A percentile compares a stretch with the other conserved stretches of the same genome.
Evolutionary conservation across 208 protist species (phyloP).

Genomic region (Leishmania braziliensis): DNA sequence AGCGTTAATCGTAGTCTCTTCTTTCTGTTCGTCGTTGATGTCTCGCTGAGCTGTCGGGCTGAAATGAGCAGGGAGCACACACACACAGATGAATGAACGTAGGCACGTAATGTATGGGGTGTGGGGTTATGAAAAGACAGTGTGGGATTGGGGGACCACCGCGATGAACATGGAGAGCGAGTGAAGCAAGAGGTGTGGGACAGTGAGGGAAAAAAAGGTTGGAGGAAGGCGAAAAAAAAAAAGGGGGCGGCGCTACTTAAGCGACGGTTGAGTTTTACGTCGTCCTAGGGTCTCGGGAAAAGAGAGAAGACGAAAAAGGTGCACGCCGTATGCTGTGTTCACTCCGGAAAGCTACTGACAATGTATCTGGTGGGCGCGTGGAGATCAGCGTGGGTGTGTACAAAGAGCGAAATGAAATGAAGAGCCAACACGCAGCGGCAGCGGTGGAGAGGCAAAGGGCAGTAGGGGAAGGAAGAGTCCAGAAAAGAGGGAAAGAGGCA

Average conservation of each 20-base stretch:
- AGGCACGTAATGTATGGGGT: background rate
- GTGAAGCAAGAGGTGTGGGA: background rate
- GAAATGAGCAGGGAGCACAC: background rate
- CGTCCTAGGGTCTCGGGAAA: background rate
- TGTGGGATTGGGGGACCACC: background rate
- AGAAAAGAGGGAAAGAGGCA: background rate
- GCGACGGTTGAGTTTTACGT: background rate
- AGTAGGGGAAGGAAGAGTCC: background rate
- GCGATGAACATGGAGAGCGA: background rate
- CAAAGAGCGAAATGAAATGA: background rate
- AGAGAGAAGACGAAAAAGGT: background rate
- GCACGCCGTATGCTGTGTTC: slow-evolving; percentile 15
- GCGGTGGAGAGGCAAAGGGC: slow-evolving; percentile 2
- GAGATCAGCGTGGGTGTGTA: background rate
- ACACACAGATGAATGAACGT: background rate
- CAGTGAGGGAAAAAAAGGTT: background rate
- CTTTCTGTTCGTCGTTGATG: background rate
- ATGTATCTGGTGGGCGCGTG: background rate
- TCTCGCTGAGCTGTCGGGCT: background rate
- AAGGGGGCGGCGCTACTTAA: background rate
- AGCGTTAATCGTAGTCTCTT: background rate
- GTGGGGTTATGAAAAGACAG: background rate
- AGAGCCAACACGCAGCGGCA: background rate
- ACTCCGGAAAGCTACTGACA: slow-evolving; percentile 19
- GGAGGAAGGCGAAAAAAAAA: background rate